These are phyloP conservation scores for Cenococcum geophilum DNA, from an alignment of 495 filamentous ascomycete genomes.

Conservation along the genomic window DNA sequence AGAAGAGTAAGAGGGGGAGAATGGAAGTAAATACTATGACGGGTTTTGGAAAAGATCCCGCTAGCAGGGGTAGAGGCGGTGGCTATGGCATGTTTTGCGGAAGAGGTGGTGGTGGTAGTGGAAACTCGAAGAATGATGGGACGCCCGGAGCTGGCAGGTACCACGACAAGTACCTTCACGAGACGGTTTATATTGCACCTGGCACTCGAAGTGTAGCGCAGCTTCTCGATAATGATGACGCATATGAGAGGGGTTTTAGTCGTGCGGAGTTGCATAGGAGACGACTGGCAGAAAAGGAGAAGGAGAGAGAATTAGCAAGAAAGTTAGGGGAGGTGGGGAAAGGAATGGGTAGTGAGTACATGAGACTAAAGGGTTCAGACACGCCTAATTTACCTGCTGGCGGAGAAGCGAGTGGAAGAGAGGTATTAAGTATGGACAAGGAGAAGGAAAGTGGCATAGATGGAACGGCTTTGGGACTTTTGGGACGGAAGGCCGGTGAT, in stretches of 20 bases:
- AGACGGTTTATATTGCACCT: constrained; percentile 35
- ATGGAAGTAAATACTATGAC: constrained; percentile 74
- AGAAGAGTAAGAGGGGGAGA: constrained; percentile 60
- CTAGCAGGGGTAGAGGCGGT: constrained; percentile 8
- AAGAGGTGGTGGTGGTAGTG: constrained; percentile 27
- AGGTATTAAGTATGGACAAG: constrained; percentile 12
- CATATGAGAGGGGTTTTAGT: constrained; percentile 48
- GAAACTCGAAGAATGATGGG: constrained; percentile 27
- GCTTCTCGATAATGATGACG: constrained; percentile 63
- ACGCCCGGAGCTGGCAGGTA: constrained; percentile 45
- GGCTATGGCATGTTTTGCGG: constrained; percentile 33
- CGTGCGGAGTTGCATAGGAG: constrained; percentile 63
- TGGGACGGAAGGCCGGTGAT: constrained; percentile 49
- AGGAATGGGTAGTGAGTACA: constrained; percentile 71
- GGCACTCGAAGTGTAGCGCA: constrained; percentile 48
- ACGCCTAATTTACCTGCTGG: constrained; percentile 6
- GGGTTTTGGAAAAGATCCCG: constrained; percentile 32
- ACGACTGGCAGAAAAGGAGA: constrained; percentile 63
- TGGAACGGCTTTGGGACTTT: constrained; percentile 51
- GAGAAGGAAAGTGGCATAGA: constrained; percentile 31
- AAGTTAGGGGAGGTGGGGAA: constrained; percentile 58
- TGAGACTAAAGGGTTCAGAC: constrained; percentile 35
- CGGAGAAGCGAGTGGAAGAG: background rate
- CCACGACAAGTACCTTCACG: constrained; percentile 49
- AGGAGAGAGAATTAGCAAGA: constrained; percentile 73